Evolutionary conservation across 768 basidiomycete genomes (phyloP).

Genomic region (Tremella mesenterica): DNA sequence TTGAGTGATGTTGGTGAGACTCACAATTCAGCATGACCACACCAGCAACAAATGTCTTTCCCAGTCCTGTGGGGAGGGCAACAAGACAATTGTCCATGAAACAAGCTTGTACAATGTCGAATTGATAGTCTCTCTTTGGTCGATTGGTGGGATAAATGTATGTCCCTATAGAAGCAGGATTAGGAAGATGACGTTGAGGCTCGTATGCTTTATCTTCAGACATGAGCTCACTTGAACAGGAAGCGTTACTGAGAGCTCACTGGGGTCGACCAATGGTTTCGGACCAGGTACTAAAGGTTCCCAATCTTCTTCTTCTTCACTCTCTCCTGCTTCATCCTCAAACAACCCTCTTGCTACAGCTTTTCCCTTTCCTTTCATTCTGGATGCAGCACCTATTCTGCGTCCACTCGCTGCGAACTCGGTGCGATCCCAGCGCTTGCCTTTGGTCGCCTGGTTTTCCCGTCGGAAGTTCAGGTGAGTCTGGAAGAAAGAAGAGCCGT

Average conservation of each 20-base stretch:
- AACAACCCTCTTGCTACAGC: slow-evolving; percentile 47
- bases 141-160: slow-evolving; percentile 90
- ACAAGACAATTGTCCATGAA: slow-evolving; percentile 90
- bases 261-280: slow-evolving; percentile 58
- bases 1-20: slow-evolving; percentile 27
- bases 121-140: slow-evolving; percentile 86
- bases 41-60: slow-evolving; percentile 96
- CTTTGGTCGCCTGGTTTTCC: slow-evolving; percentile 38
- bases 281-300: slow-evolving; percentile 68
- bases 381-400: slow-evolving; percentile 47
- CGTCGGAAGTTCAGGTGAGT: slow-evolving; percentile 36
- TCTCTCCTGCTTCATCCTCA: slow-evolving; percentile 47
- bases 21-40: slow-evolving; percentile 91
- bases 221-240: neutral
- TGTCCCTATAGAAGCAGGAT: slow-evolving; percentile 49
- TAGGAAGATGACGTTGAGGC: slow-evolving; percentile 32
- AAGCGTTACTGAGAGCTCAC: slow-evolving; percentile 48
- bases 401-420: slow-evolving; percentile 72
- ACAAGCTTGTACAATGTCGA: slow-evolving; percentile 74
- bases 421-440: slow-evolving; percentile 84
- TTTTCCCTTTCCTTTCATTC: slow-evolving; percentile 51
- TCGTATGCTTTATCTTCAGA: slow-evolving; percentile 26
- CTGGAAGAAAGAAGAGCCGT: slow-evolving; percentile 17
- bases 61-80: slow-evolving; percentile 87
- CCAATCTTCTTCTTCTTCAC: slow-evolving; percentile 34